Evolutionary conservation across 257 asterid species (phyloP).

Genomic region (Ilex aquifolium): DNA sequence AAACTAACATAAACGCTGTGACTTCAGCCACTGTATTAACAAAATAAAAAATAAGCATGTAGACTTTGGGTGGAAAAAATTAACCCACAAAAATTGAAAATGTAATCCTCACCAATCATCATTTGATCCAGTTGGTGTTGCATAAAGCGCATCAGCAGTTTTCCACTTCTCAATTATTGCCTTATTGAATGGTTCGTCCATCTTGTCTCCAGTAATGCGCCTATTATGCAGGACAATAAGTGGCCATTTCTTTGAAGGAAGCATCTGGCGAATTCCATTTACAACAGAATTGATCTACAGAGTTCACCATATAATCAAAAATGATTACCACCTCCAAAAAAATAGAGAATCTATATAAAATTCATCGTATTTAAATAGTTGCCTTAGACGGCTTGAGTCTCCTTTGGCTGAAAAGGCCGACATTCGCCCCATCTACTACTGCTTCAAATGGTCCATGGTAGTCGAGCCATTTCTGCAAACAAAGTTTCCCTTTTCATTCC

Average conservation of each 20-base stretch:
- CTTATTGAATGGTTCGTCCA: conserved; percentile 58
- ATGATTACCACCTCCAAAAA: conserved; percentile 1
- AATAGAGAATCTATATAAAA: background rate
- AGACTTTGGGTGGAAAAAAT: background rate
- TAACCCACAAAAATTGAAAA: background rate
- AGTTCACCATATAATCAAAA: conserved; percentile 8
- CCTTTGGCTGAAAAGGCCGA: conserved; percentile 72
- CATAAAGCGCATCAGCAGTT: conserved; percentile 69
- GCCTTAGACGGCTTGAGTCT: conserved; percentile 66
- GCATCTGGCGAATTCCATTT: conserved; percentile 77
- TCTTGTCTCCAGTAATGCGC: conserved; percentile 62
- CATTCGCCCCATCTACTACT: conserved; percentile 82
- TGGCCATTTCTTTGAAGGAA: conserved; percentile 80
- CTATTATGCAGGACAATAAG: conserved; percentile 73
- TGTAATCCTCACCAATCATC: conserved; percentile 70
- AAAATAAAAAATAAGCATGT: background rate
- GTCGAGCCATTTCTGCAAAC: conserved; percentile 81
- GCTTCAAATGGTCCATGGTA: conserved; percentile 88
- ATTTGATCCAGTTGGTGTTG: conserved; percentile 92
- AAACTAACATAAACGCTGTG: background rate
- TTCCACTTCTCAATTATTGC: conserved; percentile 64
- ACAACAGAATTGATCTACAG: conserved; percentile 62
- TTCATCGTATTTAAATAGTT: conserved; percentile 23
- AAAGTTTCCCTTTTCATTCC: conserved; percentile 15
- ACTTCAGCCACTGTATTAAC: background rate